Evolutionary conservation across 148 eudicot genomes (phyloP).

Genomic region (Amaranthus palmeri): DNA sequence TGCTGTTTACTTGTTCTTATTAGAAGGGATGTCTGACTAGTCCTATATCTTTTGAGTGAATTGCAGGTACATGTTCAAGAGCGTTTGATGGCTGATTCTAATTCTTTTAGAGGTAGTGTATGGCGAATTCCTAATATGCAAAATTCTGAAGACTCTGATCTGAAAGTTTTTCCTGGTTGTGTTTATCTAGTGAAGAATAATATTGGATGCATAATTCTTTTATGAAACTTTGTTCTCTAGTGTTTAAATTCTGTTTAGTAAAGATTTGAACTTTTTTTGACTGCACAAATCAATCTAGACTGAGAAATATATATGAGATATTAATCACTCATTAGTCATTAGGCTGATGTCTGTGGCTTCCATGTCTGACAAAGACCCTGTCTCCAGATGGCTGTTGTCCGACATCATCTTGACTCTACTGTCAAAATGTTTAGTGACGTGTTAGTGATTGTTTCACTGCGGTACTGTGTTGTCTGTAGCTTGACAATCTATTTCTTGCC

Average conservation of each 20-base stretch:
- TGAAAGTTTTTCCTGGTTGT: too few relatives aligned
- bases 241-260: too few relatives aligned
- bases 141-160: too few relatives aligned
- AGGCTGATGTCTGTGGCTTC: background rate
- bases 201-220: too few relatives aligned
- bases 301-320: background rate
- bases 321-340: background rate
- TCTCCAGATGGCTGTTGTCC: background rate
- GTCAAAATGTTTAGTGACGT: background rate
- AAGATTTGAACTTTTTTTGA: too few relatives aligned
- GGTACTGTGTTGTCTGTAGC: too few relatives aligned
- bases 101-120: constrained; percentile 49
- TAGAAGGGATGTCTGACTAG: constrained; percentile 20
- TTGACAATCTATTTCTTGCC: too few relatives aligned
- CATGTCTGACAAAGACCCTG: background rate
- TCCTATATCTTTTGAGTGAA: constrained; percentile 7
- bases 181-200: too few relatives aligned
- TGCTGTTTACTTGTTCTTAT: constrained; percentile 3
- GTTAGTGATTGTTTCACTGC: too few relatives aligned
- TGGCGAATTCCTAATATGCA: background rate
- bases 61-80: constrained; percentile 88
- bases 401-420: background rate
- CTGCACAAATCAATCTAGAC: too few relatives aligned
- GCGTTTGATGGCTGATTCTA: constrained; percentile 41
- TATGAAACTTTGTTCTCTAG: too few relatives aligned